Conservation (phyloP, 2,329 filamentous ascomycete genomes). For the Lachnellula arida region DNA sequence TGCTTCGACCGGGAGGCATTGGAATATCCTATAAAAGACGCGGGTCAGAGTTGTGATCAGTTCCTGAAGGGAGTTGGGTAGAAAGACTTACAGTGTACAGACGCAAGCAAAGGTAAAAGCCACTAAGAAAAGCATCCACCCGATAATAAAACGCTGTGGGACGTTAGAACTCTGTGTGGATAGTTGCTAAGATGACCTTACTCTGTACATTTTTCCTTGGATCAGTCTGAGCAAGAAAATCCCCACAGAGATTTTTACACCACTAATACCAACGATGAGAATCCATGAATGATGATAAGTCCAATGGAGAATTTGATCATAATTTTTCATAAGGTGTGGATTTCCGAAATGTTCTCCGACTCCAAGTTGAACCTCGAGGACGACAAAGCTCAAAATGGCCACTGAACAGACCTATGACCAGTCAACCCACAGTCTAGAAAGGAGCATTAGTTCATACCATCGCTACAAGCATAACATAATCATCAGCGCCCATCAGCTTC, state of each 20-base stretch:
- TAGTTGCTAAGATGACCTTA: slow-evolving; percentile 35
- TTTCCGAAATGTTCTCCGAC: slow-evolving; percentile 39
- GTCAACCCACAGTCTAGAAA: background rate
- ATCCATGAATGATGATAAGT: slow-evolving; percentile 39
- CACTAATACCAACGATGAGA: slow-evolving; percentile 39
- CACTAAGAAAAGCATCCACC: slow-evolving; percentile 37
- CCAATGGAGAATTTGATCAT: slow-evolving; percentile 33
- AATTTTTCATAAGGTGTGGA: slow-evolving; percentile 22
- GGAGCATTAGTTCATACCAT: slow-evolving; percentile 29
- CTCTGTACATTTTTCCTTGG: slow-evolving; percentile 35
- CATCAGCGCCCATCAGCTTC: slow-evolving; percentile 43
- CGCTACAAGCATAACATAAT: slow-evolving; percentile 37
- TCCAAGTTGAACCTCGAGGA: slow-evolving; percentile 38
- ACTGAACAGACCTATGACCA: slow-evolving; percentile 13
- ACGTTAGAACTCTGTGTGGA: slow-evolving; percentile 24
- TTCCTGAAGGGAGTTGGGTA: background rate
- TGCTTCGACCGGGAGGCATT: slow-evolving; percentile 42
- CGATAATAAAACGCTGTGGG: slow-evolving; percentile 11
- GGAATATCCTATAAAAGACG: slow-evolving; percentile 34
- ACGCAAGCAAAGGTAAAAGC: slow-evolving; percentile 39
- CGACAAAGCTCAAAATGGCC: slow-evolving; percentile 34
- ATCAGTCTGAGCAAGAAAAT: slow-evolving; percentile 26
- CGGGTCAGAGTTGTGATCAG: slow-evolving; percentile 23
- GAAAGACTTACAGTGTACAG: slow-evolving; percentile 31
- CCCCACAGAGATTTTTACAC: slow-evolving; percentile 21